These are phyloP conservation scores for Lichtheimia corymbifera DNA, from an alignment of 371 early-diverging fungal genomes.

Conservation along the genomic window DNA sequence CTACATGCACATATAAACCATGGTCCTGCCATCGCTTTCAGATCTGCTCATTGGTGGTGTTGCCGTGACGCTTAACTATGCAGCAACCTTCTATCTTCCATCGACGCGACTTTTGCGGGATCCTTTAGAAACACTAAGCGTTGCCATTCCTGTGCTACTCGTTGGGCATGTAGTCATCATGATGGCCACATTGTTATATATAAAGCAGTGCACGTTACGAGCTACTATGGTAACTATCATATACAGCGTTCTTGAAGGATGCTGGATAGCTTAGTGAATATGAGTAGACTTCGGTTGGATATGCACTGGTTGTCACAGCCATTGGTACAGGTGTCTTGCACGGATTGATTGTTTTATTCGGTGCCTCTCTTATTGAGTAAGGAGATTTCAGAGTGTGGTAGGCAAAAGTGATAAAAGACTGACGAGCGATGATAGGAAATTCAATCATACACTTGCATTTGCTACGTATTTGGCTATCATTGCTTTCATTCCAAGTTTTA, in stretches of 20 bases:
- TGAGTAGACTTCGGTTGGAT: constrained; percentile 26
- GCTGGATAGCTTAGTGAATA: neutral
- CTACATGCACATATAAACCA: too few species aligned
- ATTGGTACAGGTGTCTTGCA: constrained; percentile 27
- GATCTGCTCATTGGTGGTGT: constrained; percentile 9
- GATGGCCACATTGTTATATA: constrained; percentile 18
- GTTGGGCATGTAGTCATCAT: constrained; percentile 32
- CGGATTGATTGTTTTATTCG: constrained; percentile 41
- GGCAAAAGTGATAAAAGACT: neutral
- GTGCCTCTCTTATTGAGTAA: constrained; percentile 46
- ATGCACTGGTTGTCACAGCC: constrained; percentile 23
- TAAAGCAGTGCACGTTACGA: constrained; percentile 9
- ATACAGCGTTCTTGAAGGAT: neutral
- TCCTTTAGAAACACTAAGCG: constrained; percentile 36
- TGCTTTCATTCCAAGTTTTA: constrained; percentile 36
- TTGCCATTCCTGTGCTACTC: constrained; percentile 36
- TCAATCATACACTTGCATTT: constrained; percentile 39
- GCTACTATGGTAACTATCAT: constrained; percentile 10
- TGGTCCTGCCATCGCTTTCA: constrained; percentile 2
- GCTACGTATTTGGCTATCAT: constrained; percentile 43
- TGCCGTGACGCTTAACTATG: constrained; percentile 25
- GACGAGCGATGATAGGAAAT: constrained; percentile 17
- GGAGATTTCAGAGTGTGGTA: neutral
- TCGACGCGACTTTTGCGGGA: constrained; percentile 36
- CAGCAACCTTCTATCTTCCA: constrained; percentile 38